These are phyloP conservation scores for Scheffersomyces segobiensis DNA, from an alignment of 1,139 yeast species.

Conservation along the genomic window DNA sequence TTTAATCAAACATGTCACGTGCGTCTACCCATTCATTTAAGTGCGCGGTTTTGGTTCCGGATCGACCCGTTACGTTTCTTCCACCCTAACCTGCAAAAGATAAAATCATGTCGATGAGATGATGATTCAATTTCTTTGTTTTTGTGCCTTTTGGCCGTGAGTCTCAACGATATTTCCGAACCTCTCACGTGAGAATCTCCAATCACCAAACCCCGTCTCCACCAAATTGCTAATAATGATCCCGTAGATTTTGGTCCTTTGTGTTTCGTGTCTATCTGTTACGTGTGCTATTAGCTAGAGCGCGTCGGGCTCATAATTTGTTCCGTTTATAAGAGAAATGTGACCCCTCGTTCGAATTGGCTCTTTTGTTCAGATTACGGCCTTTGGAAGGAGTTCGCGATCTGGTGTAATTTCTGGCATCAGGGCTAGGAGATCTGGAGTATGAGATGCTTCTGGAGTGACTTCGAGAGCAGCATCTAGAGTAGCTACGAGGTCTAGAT, in stretches of 20 bases:
- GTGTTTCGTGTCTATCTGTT: background rate
- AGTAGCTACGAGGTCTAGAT: conserved; percentile 7
- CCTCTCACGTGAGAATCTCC: conserved; percentile 1
- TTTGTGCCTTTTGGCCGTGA: background rate
- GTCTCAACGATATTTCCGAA: background rate
- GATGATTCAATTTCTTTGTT: background rate
- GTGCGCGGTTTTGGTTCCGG: background rate
- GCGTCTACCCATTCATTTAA: background rate
- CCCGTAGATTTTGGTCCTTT: background rate
- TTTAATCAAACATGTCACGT: background rate
- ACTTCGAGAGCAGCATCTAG: conserved; percentile 11
- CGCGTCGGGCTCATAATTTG: background rate
- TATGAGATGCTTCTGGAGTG: conserved; percentile 11
- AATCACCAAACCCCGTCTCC: background rate
- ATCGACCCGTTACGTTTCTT: background rate
- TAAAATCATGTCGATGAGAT: background rate
- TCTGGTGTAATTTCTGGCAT: background rate
- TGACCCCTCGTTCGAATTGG: background rate
- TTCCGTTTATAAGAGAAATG: background rate
- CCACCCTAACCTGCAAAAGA: background rate
- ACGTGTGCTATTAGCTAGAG: background rate
- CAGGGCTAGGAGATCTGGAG: background rate
- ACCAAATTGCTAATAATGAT: background rate
- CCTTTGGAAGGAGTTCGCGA: background rate
- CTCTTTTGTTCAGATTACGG: background rate